Base-by-base conservation (phyloP, 139 green algal genomes). In the Eudorina sp. region DNA sequence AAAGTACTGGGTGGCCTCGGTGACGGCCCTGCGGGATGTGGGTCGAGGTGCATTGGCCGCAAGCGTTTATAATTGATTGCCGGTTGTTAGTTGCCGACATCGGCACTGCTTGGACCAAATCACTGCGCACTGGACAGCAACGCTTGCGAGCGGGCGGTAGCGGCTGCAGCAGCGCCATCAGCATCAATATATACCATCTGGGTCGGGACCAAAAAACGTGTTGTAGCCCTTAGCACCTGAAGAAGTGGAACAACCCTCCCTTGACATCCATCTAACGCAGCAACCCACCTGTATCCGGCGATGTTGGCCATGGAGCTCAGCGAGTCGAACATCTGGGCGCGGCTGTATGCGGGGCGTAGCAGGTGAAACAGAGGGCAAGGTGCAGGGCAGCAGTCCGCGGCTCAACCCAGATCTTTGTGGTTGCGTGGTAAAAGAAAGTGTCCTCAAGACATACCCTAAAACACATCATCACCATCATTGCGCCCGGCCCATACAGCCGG, bases 291-390 rank as follows among this genome's bases (percentile, higher is more conserved):
- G 90, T 97, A 96, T 11, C 96, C 96, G 3, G 96, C 96, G 53
- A 98, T 97, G 91, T 97, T 98, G 73, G 96, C 96, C 96, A 97
- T 96, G 43, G 95, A 98, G 68, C 80, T 94, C 25, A 98, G 93
- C 1, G 94, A 94, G 84, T 98, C 96, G 88, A 97, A 98, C 53
- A 92, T 96, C 94, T 98, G 96, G 0, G 96, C 96, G 18, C 96
- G 93, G 69, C 87, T 85, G 78, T 31, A 41, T n/a, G n/a, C 14
- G 27, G 68, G 64, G 64, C n/a, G 29, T 43, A n/a, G 21, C 83
- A 69, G 43, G 6, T 68, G 53, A 55, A 55, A 55, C 48, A 11
- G 34, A 70, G 55, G 38, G 13, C 27, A 88, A 90, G 16, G 64
- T 34, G 64, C 34, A 43, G n/a, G 29, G 16, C 36, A 25, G 55